Percentiles rank a stretch among this genome's conserved stretches.
Evolutionary conservation across 192 early-diverging fungal genomes (phyloP).

Genomic region (Lobosporangium transversale): DNA sequence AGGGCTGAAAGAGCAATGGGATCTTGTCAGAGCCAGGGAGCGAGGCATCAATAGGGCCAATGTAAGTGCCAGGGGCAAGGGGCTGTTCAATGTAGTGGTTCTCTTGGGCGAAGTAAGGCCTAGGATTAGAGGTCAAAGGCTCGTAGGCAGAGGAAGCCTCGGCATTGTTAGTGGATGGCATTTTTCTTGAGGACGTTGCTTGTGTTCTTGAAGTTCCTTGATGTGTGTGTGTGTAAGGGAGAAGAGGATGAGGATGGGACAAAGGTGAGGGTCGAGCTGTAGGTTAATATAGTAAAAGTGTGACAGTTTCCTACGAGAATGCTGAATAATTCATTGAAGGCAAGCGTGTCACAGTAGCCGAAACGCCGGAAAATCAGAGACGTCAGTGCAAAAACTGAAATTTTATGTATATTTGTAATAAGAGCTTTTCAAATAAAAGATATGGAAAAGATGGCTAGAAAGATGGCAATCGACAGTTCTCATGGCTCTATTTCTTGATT

Average conservation of each 20-base stretch:
- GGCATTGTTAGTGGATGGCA: conserved; percentile 24
- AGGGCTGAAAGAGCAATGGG: conserved; percentile 70
- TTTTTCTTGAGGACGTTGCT: neutral
- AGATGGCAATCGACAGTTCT: neutral
- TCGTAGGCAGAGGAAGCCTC: conserved; percentile 1
- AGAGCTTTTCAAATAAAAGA: too few relatives aligned
- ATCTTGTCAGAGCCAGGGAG: conserved; percentile 16
- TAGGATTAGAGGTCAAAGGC: conserved; percentile 11
- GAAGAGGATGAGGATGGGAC: neutral
- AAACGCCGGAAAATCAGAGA: too few relatives aligned
- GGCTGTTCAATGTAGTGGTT: conserved; percentile 35
- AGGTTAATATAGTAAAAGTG: conserved; percentile 23
- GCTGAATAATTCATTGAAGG: conserved; percentile 10
- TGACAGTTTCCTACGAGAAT: conserved; percentile 27
- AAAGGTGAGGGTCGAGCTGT: too few relatives aligned
- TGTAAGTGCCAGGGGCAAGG: conserved; percentile 29
- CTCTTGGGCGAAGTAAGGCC: conserved; percentile 25
- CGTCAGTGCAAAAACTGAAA: neutral
- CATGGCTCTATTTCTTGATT: neutral
- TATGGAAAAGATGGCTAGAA: neutral
- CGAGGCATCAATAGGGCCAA: conserved; percentile 39
- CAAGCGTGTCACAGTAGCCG: conserved; percentile 27
- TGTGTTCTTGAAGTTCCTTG: neutral
- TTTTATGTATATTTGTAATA: neutral
- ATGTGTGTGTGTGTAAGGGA: neutral